Conservation (phyloP, 352 stramenopile genomes). For the Phytophthora parvispora region DNA sequence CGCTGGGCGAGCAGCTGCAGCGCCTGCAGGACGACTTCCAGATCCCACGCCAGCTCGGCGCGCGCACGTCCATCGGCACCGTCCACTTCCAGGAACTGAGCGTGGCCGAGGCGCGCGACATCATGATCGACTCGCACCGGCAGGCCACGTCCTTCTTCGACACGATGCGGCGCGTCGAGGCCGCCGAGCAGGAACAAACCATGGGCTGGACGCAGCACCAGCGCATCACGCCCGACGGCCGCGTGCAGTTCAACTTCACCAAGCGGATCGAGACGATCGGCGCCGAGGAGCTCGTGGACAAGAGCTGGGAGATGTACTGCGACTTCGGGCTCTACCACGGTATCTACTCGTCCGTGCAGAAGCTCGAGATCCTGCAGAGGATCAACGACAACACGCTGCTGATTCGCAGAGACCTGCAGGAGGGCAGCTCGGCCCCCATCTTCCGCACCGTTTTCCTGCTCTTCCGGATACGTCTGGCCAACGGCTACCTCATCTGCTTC, state of each 20-base stretch:
- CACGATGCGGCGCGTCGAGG: conserved; percentile 47
- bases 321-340: conserved; percentile 80
- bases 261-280: conserved; percentile 73
- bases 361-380: conserved; percentile 79
- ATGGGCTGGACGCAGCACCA: conserved; percentile 85
- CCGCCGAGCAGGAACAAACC: conserved; percentile 61
- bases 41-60: conserved; percentile 49
- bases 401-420: conserved; percentile 80
- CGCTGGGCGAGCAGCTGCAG: conserved; percentile 78
- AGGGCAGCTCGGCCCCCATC: conserved; percentile 62
- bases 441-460: conserved; percentile 85
- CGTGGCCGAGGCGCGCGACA: conserved; percentile 54
- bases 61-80: conserved; percentile 59
- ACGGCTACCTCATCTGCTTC: conserved; percentile 80
- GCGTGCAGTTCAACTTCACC: conserved; percentile 86
- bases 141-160: conserved; percentile 81
- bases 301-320: conserved; percentile 87
- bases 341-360: conserved; percentile 84
- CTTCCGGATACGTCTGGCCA: conserved; percentile 66
- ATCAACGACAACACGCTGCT: conserved; percentile 86
- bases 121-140: conserved; percentile 80
- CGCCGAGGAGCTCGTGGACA: conserved; percentile 76
- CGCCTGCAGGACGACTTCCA: conserved; percentile 70
- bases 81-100: conserved; percentile 70
- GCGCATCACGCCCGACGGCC: conserved; percentile 67